phyloP scores from a whole-genome alignment of 345 rosid genomes.

The Noccaea bulbosa region DNA sequence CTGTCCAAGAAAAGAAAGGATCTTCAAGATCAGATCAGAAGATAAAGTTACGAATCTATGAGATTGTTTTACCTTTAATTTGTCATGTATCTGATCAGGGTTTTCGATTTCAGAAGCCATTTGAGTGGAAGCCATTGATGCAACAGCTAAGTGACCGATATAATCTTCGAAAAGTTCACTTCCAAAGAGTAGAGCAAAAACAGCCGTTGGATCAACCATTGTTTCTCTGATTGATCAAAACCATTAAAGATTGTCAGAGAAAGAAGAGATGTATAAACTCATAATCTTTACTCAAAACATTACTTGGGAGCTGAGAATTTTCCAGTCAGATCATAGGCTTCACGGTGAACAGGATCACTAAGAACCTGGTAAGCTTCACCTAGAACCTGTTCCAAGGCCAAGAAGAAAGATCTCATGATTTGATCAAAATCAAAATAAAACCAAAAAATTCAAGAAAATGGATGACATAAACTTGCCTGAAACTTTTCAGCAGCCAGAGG shows the following conservation, averaged over 20 bases:
- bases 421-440: background rate
- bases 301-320: slow-evolving; percentile 50
- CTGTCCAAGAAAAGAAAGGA: slow-evolving; percentile 43
- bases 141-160: slow-evolving; percentile 86
- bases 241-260: slow-evolving; percentile 1
- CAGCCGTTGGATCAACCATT: slow-evolving; percentile 88
- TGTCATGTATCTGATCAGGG: slow-evolving; percentile 54
- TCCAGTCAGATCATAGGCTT: slow-evolving; percentile 89
- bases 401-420: background rate
- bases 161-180: slow-evolving; percentile 92
- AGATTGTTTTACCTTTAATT: slow-evolving; percentile 60
- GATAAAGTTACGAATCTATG: background rate
- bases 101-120: slow-evolving; percentile 51
- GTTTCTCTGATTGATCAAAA: slow-evolving; percentile 54
- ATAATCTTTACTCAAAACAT: slow-evolving; percentile 2
- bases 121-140: slow-evolving; percentile 83
- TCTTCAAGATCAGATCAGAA: slow-evolving; percentile 12
- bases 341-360: slow-evolving; percentile 85
- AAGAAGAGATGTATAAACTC: slow-evolving; percentile 3
- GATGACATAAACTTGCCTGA: slow-evolving; percentile 56
- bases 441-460: background rate
- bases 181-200: slow-evolving; percentile 91
- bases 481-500: slow-evolving; percentile 92
- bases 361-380: slow-evolving; percentile 98
- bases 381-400: slow-evolving; percentile 53